A percentile compares a stretch with the other conserved stretches of the same genome.
Conservation (phyloP, 176 grass and related monocot species). For the Hsuehochloa calcarea region DNA sequence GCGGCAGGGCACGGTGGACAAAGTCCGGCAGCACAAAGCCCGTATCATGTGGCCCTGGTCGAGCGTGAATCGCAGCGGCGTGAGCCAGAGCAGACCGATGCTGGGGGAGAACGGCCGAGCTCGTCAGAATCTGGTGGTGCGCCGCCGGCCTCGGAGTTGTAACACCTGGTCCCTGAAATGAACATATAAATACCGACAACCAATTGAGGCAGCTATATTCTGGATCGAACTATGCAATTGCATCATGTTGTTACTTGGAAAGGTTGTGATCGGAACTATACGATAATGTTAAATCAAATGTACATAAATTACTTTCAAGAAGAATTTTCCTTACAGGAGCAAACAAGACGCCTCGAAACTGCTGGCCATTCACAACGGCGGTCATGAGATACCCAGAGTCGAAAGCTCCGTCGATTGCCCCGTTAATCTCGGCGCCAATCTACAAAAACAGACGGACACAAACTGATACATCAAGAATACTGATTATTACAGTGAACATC, state of each 20-base stretch:
- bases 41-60: conserved; percentile 38
- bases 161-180: conserved; percentile 50
- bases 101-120: conserved; percentile 47
- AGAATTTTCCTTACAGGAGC: conserved; percentile 60
- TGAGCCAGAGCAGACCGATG: conserved; percentile 39
- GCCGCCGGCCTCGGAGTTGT: conserved; percentile 54
- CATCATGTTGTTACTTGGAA: too few species aligned
- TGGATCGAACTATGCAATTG: too few species aligned
- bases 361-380: conserved; percentile 69
- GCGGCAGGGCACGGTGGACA: conserved; percentile 29
- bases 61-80: conserved; percentile 47
- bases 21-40: conserved; percentile 52
- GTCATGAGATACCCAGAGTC: conserved; percentile 93
- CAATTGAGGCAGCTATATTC: too few species aligned
- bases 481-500: neutral
- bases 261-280: too few species aligned
- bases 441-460: conserved; percentile 7
- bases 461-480: too few species aligned
- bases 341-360: conserved; percentile 83
- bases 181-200: too few species aligned
- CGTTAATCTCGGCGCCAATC: conserved; percentile 82
- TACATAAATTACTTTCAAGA: too few species aligned
- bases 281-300: too few species aligned
- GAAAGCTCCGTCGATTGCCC: conserved; percentile 79
- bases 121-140: conserved; percentile 52